Percentiles rank a stretch among this genome's conserved stretches.
These are phyloP conservation scores for Entophlyctis helioformis DNA, from an alignment of 192 early-diverging fungal genomes.

Conservation along the genomic window DNA sequence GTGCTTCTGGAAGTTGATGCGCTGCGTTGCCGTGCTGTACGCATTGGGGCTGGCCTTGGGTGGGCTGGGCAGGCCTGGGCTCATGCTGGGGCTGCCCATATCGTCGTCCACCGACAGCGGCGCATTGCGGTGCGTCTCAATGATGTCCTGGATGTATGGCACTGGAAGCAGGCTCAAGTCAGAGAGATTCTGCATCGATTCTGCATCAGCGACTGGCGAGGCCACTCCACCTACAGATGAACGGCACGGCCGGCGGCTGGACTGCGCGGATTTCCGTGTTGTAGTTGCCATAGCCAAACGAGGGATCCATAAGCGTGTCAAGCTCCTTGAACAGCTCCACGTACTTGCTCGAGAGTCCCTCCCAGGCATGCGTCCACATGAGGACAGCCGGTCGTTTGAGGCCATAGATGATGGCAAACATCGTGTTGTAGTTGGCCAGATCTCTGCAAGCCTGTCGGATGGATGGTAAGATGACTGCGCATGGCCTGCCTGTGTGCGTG, in stretches of 20 bases:
- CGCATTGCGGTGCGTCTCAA: slow-evolving; percentile 21
- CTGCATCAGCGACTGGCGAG: too few relatives aligned
- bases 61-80: background rate
- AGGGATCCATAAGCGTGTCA: slow-evolving; percentile 21
- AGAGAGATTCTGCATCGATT: background rate
- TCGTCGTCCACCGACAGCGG: background rate
- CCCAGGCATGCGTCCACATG: slow-evolving; percentile 25
- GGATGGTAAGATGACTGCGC: too few relatives aligned
- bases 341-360: slow-evolving; percentile 27
- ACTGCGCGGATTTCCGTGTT: slow-evolving; percentile 26
- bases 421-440: slow-evolving; percentile 30
- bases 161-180: slow-evolving; percentile 10
- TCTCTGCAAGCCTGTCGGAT: slow-evolving; percentile 24
- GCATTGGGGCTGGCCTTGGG: background rate
- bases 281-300: slow-evolving; percentile 26
- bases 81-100: background rate
- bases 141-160: slow-evolving; percentile 35
- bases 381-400: slow-evolving; percentile 23
- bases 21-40: background rate
- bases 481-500: too few relatives aligned
- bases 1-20: slow-evolving; percentile 36
- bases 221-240: slow-evolving; percentile 22
- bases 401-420: slow-evolving; percentile 28
- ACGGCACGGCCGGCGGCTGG: slow-evolving; percentile 33
- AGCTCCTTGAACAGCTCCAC: slow-evolving; percentile 26